phyloP scores from a whole-genome alignment of 2,329 filamentous ascomycete species.

The Ampelomyces quisqualis region DNA sequence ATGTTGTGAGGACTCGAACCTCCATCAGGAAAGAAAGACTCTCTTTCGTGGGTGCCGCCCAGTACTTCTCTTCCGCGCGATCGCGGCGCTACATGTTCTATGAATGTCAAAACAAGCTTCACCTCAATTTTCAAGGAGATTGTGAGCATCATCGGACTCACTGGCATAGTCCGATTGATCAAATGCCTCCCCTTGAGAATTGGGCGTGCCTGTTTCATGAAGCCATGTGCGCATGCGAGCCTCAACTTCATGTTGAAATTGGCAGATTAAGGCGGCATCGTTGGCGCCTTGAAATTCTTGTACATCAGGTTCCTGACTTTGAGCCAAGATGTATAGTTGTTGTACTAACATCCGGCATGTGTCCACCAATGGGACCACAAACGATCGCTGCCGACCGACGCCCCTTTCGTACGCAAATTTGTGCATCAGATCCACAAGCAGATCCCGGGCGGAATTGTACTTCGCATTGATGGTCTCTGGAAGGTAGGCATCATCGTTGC shows the following conservation, averaged over 20 bases:
- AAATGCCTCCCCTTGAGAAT: conserved; percentile 34
- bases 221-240: conserved; percentile 26
- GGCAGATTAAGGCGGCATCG: conserved; percentile 27
- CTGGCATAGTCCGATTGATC: conserved; percentile 43
- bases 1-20: background rate
- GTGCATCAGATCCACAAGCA: conserved; percentile 20
- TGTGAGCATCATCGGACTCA: conserved; percentile 38
- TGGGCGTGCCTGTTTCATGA: conserved; percentile 31
- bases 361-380: conserved; percentile 28
- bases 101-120: conserved; percentile 6
- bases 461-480: conserved; percentile 20
- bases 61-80: too few species aligned
- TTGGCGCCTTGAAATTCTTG: conserved; percentile 20
- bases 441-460: conserved; percentile 21
- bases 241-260: conserved; percentile 27
- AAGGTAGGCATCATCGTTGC: conserved; percentile 15
- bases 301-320: conserved; percentile 23
- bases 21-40: conserved; percentile 1
- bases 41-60: too few species aligned
- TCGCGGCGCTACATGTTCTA: too few species aligned
- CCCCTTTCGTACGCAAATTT: conserved; percentile 30
- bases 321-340: conserved; percentile 20
- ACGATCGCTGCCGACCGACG: conserved; percentile 21
- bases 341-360: conserved; percentile 22
- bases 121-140: conserved; percentile 24